These are phyloP conservation scores for Rhodomyrtus psidioides DNA, from an alignment of 441 rosid genomes.

Conservation along the genomic window DNA sequence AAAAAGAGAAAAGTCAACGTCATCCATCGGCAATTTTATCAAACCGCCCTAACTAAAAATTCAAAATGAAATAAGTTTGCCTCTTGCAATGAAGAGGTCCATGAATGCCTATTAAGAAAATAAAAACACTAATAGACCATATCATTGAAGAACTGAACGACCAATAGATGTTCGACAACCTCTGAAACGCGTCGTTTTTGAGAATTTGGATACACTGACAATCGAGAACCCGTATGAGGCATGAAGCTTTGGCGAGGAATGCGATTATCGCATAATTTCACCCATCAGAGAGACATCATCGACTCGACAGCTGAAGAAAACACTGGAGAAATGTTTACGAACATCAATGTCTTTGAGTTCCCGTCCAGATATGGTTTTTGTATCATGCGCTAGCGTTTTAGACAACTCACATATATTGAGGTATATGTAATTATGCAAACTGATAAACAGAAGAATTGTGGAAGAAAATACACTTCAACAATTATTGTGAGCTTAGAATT, in stretches of 20 bases:
- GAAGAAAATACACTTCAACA: constrained; percentile 53
- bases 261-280: too few relatives aligned
- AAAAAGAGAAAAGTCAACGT: neutral
- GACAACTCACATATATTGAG: neutral
- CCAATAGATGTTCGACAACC: too few relatives aligned
- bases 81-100: neutral
- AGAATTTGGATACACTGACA: too few relatives aligned
- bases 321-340: constrained; percentile 92
- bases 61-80: neutral
- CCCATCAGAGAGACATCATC: too few relatives aligned
- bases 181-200: too few relatives aligned
- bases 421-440: neutral
- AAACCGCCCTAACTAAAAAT: neutral
- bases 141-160: constrained; percentile 28
- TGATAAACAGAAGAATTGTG: neutral
- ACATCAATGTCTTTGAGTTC: constrained; percentile 90
- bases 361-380: constrained; percentile 92
- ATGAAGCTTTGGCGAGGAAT: too few relatives aligned
- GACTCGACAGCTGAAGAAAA: constrained; percentile 30
- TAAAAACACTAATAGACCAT: constrained; percentile 9
- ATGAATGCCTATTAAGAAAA: neutral
- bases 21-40: neutral
- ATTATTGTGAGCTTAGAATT: constrained; percentile 92
- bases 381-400: too few relatives aligned
- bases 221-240: too few relatives aligned